These are phyloP conservation scores for barley (Hordeum vulgare) DNA, from an alignment of 176 grass and related monocot species.

Conservation along the genomic window DNA sequence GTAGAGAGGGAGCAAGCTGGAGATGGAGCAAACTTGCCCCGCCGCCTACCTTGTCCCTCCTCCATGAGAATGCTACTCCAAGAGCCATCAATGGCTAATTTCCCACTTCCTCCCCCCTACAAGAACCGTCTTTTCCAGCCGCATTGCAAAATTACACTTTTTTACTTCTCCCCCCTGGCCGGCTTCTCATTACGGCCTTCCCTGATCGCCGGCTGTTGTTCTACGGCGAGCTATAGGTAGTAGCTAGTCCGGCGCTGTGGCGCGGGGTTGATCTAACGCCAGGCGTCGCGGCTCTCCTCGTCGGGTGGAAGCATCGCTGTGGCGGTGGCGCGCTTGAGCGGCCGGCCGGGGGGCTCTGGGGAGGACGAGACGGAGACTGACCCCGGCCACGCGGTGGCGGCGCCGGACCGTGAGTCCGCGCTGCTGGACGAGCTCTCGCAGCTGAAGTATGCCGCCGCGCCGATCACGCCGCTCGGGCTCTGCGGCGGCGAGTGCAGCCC, in stretches of 20 bases:
- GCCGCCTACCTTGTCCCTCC: not conserved
- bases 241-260: not conserved
- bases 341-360: conserved; percentile 8
- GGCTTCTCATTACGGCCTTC: not conserved
- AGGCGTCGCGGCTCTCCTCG: conserved; percentile 61
- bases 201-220: not conserved
- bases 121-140: not conserved
- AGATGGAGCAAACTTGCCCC: not conserved
- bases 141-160: not conserved
- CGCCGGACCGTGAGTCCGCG: conserved; percentile 17
- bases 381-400: not conserved
- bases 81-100: not conserved
- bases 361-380: conserved; percentile 30
- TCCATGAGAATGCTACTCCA: not conserved
- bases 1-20: not conserved
- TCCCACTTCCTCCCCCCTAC: not conserved
- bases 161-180: not conserved
- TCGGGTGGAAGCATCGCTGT: conserved; percentile 7
- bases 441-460: conserved; percentile 57
- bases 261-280: not conserved
- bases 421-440: conserved; percentile 51
- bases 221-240: not conserved
- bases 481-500: conserved; percentile 30
- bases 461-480: conserved; percentile 61
- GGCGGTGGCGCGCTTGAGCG: conserved; percentile 15